Percentiles rank a stretch among this genome's conserved stretches.
Evolutionary conservation across 202 grass and related monocot genomes (phyloP).

Genomic region (Schoenoplectus triqueter): DNA sequence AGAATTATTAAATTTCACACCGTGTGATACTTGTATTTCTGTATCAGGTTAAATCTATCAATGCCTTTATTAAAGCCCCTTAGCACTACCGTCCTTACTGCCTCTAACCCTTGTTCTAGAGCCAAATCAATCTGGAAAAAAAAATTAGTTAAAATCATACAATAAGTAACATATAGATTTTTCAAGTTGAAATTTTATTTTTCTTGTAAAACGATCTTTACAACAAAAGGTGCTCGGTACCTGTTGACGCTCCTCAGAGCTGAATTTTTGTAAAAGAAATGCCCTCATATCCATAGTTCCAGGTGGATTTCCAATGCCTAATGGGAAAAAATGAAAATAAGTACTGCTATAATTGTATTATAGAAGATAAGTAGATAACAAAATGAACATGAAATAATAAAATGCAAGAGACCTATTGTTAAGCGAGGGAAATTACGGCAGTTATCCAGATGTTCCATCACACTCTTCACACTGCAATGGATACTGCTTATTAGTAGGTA

Average conservation of each 20-base stretch:
- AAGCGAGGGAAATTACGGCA: slow-evolving; percentile 75
- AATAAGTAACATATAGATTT: slow-evolving; percentile 13
- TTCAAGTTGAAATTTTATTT: slow-evolving; percentile 13
- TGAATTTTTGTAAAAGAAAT: slow-evolving; percentile 91
- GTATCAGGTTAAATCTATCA: slow-evolving; percentile 88
- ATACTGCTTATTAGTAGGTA: slow-evolving; percentile 3
- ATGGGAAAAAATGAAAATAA: slow-evolving; percentile 38
- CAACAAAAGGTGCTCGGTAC: slow-evolving; percentile 39
- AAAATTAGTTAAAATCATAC: not conserved
- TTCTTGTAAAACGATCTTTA: not conserved
- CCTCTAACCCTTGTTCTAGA: slow-evolving; percentile 90
- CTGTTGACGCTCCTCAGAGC: slow-evolving; percentile 75
- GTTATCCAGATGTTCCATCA: slow-evolving; percentile 76
- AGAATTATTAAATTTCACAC: slow-evolving; percentile 46
- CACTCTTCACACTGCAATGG: slow-evolving; percentile 74
- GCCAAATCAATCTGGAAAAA: slow-evolving; percentile 69
- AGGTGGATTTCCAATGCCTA: slow-evolving; percentile 95
- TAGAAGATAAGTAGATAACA: slow-evolving; percentile 45
- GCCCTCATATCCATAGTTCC: slow-evolving; percentile 84
- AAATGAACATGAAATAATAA: slow-evolving; percentile 39
- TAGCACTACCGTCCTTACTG: slow-evolving; percentile 77
- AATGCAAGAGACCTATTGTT: slow-evolving; percentile 64
- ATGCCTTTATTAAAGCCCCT: slow-evolving; percentile 84
- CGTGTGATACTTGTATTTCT: slow-evolving; percentile 94
- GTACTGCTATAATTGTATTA: slow-evolving; percentile 45